phyloP scores from a whole-genome alignment of 179 eudicot genomes.

The Kewa caespitosa region DNA sequence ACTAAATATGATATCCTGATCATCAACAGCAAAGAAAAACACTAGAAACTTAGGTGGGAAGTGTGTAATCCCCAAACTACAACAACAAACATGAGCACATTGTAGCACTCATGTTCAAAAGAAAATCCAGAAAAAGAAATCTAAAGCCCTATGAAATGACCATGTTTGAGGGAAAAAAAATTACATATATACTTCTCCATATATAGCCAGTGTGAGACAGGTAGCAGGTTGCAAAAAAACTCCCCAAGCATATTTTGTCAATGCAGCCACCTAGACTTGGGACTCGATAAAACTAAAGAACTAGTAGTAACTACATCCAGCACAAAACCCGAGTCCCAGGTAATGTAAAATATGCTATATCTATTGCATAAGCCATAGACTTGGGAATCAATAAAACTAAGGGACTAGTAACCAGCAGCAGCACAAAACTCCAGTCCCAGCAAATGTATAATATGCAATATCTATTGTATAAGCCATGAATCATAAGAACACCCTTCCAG shows the following conservation, averaged over 20 bases:
- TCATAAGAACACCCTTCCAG: too few species aligned
- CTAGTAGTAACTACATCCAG: neutral
- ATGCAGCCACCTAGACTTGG: neutral
- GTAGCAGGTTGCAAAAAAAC: neutral
- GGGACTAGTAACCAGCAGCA: neutral
- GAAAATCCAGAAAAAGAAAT: neutral
- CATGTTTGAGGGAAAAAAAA: too few species aligned
- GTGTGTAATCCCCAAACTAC: neutral
- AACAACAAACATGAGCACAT: too few species aligned
- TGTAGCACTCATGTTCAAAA: too few species aligned
- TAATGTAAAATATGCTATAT: neutral
- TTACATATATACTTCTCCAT: too few species aligned
- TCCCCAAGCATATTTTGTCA: neutral
- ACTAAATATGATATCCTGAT: neutral
- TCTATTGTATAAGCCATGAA: too few species aligned
- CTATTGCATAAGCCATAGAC: neutral
- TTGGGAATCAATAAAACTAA: neutral
- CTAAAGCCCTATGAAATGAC: too few species aligned
- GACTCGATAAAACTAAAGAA: neutral
- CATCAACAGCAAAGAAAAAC: neutral
- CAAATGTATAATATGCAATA: neutral
- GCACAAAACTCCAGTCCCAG: neutral
- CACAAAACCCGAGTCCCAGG: neutral
- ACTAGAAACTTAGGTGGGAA: neutral
- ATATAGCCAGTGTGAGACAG: neutral